phyloP scores from a whole-genome alignment of 108 stramenopile genomes.

The Fragilariopsis cylindrus region DNA sequence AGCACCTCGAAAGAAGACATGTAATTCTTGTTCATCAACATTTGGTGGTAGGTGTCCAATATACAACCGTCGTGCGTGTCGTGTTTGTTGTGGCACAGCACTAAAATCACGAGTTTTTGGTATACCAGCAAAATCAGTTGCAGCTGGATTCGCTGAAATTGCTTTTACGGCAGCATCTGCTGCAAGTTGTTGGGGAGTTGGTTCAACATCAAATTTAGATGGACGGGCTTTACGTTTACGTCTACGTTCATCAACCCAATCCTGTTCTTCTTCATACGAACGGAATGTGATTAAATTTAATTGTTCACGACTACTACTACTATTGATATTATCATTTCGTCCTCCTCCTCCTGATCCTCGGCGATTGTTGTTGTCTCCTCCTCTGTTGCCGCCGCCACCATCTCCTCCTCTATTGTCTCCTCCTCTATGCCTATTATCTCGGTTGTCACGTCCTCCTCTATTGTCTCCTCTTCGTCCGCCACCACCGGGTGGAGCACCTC shows the following conservation, averaged over 20 bases:
- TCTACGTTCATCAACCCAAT: slow-evolving; percentile 80
- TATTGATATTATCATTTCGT: not conserved
- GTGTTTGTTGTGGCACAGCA: slow-evolving; percentile 82
- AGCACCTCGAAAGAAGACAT: slow-evolving; percentile 82
- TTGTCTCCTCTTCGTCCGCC: slow-evolving; percentile 7
- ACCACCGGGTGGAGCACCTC: slow-evolving; percentile 10
- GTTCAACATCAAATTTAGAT: slow-evolving; percentile 72
- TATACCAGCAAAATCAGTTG: slow-evolving; percentile 45
- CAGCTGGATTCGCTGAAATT: slow-evolving; percentile 32
- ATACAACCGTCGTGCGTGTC: slow-evolving; percentile 95
- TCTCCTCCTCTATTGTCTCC: slow-evolving; percentile 5
- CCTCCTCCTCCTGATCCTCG: slow-evolving; percentile 16
- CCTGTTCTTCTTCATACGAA: slow-evolving; percentile 81
- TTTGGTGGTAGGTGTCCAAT: slow-evolving; percentile 88
- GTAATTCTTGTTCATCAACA: slow-evolving; percentile 79
- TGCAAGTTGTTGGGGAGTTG: slow-evolving; percentile 68
- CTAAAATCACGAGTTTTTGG: slow-evolving; percentile 34
- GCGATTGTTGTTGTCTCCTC: not conserved
- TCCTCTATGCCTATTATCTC: not conserved
- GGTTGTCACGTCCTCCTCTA: slow-evolving; percentile 8
- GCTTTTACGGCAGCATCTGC: slow-evolving; percentile 51
- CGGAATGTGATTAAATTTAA: slow-evolving; percentile 40
- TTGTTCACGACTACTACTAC: slow-evolving; percentile 22
- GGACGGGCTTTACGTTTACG: slow-evolving; percentile 64
- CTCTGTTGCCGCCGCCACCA: slow-evolving; percentile 7